These are phyloP conservation scores for Fennellomyces sp. DNA, from an alignment of 371 early-diverging fungal species.

Conservation along the genomic window DNA sequence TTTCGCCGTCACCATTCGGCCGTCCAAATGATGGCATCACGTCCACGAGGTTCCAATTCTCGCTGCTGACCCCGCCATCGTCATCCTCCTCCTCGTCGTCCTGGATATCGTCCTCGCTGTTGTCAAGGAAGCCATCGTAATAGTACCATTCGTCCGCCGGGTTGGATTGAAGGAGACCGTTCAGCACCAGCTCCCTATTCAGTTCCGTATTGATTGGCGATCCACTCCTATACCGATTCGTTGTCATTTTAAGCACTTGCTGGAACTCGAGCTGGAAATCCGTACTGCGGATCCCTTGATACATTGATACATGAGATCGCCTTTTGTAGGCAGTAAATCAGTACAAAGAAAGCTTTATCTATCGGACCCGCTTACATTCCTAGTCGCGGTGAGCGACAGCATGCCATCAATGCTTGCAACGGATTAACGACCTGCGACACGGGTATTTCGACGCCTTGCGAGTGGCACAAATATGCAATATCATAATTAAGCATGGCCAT, in stretches of 20 bases:
- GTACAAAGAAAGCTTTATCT: not conserved
- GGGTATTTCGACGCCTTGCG: slow-evolving; percentile 78
- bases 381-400: slow-evolving; percentile 65
- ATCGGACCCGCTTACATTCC: slow-evolving; percentile 54
- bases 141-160: slow-evolving; percentile 15
- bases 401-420: slow-evolving; percentile 72
- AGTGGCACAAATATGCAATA: slow-evolving; percentile 82
- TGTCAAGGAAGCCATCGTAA: slow-evolving; percentile 19
- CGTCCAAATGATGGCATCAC: slow-evolving; percentile 44
- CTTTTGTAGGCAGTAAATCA: too few relatives aligned
- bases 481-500: slow-evolving; percentile 87
- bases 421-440: slow-evolving; percentile 64
- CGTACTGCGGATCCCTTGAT: slow-evolving; percentile 27
- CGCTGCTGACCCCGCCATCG: slow-evolving; percentile 10
- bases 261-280: slow-evolving; percentile 39
- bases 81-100: slow-evolving; percentile 14
- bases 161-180: slow-evolving; percentile 20
- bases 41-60: slow-evolving; percentile 53
- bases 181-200: slow-evolving; percentile 6
- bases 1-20: slow-evolving; percentile 28
- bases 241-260: slow-evolving; percentile 42
- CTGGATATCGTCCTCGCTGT: slow-evolving; percentile 24
- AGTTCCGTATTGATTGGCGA: slow-evolving; percentile 7
- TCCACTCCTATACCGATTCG: slow-evolving; percentile 24
- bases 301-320: slow-evolving; percentile 37